Conservation (phyloP, 2,329 filamentous ascomycete genomes). For the Sclerotinia spermophila region DNA sequence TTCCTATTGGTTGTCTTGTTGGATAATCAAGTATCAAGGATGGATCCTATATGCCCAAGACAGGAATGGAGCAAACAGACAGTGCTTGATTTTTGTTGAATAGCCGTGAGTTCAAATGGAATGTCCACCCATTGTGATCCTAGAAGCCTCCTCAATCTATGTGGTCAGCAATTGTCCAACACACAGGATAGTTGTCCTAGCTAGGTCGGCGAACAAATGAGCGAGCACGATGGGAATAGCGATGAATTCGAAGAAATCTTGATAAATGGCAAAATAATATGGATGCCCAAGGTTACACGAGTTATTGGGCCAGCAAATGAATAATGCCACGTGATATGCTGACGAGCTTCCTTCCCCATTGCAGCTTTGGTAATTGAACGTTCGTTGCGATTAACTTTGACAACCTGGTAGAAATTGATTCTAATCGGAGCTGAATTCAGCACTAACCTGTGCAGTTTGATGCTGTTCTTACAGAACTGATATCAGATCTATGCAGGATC, state of each 20-base stretch:
- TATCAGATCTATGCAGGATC: background rate
- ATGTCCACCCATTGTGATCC: background rate
- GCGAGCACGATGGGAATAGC: background rate
- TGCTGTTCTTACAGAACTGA: background rate
- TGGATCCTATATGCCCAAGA: background rate
- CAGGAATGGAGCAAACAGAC: background rate
- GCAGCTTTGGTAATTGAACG: background rate
- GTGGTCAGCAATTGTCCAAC: background rate
- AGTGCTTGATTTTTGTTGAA: background rate
- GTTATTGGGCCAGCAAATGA: background rate
- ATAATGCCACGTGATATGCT: background rate
- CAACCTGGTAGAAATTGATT: no score
- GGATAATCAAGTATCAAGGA: background rate
- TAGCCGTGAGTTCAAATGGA: background rate
- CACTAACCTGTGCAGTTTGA: background rate
- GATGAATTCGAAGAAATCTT: background rate
- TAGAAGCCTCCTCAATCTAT: background rate
- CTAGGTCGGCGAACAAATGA: no score
- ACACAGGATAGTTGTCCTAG: background rate
- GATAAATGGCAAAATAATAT: background rate
- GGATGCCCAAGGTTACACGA: constrained; percentile 1
- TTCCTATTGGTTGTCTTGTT: constrained; percentile 4
- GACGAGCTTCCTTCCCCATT: background rate
- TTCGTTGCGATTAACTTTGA: background rate
- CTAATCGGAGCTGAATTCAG: no score